These are phyloP conservation scores for Phytopythium sindhum DNA, from an alignment of 352 stramenopile genomes.

Conservation along the genomic window DNA sequence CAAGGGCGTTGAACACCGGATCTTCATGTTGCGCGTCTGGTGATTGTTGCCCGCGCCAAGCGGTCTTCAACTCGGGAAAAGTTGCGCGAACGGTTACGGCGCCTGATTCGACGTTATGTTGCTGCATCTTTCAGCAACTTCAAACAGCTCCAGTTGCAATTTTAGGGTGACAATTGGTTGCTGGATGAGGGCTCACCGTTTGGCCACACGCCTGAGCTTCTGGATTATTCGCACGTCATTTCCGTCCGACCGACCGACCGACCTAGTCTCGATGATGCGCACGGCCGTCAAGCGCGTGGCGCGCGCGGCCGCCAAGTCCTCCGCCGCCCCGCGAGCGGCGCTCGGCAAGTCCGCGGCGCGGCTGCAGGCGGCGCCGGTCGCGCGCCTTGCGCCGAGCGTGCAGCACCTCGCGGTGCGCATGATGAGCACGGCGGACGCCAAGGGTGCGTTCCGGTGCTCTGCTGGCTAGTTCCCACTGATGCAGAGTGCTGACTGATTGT, in stretches of 20 bases:
- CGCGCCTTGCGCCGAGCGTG: constrained; percentile 20
- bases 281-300: constrained; percentile 37
- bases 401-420: constrained; percentile 36
- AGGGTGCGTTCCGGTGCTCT: constrained; percentile 16
- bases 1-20: not conserved
- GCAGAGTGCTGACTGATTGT: constrained; percentile 2
- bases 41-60: not conserved
- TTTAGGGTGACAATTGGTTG: constrained; percentile 2
- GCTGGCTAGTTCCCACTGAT: not conserved
- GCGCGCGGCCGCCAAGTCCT: constrained; percentile 16
- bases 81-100: not conserved
- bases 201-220: not conserved
- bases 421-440: constrained; percentile 35
- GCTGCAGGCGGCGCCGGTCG: constrained; percentile 12
- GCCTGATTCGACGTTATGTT: not conserved
- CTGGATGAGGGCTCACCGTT: not conserved
- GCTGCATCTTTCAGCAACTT: not conserved
- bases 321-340: constrained; percentile 11
- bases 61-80: not conserved
- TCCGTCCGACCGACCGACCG: not conserved
- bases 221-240: constrained; percentile 10
- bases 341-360: constrained; percentile 15
- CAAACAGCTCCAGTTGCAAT: not conserved
- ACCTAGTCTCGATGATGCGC: constrained; percentile 38
- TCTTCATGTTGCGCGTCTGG: not conserved